Base-by-base conservation (phyloP, 1,284 basidiomycete species). In the Microbotryum violaceum region DNA sequence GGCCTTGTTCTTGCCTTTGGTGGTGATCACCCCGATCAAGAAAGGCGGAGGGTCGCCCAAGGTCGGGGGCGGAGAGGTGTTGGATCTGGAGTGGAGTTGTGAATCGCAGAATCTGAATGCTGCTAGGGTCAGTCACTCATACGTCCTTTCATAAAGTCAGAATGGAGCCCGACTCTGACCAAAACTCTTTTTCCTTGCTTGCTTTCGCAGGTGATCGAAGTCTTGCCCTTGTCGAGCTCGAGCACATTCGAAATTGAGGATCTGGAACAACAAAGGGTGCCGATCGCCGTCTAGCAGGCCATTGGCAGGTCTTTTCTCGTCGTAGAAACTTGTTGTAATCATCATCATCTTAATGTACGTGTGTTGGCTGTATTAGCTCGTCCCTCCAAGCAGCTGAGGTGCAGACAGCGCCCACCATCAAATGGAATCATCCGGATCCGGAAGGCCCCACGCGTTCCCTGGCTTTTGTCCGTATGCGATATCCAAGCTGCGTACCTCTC, bases 101-200 rank as follows among this genome's bases (percentile, higher is more conserved):
- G 88, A 89, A 71, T 83, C 85, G 1, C 82, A 87, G 71, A 88
- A 91, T 69, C 75, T 81, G 25, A 84, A 88, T 66, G 88, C 86
- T 0, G 88, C 87, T 0, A 42, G 45, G 1, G 50, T 54, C 6
- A 45, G 54, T 47, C 42, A 7, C 21, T 37, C 52, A 7, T 31
- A 10, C n/a, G 29, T 10, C 51, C 23, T 53, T 8, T 53, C 33
- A 12, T 10, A 29, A 14, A 23, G 33, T 31, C 49, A n/a, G 25
- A 20, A 25, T 31, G 29, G 29, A 53, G 51, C 31, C 31, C 31
- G 31, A 31, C 31, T 31, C 51, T 53, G 51, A 53, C 29, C 27
- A 9, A 29, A 6, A 23, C n/a, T n/a, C 33, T 44, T 14, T 45
- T n/a, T 23, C 25, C 16, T 29, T 50, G 16, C 21, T 16, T 9